Base-by-base conservation (phyloP, 768 basidiomycete species). In the Suillus sp. region DNA sequence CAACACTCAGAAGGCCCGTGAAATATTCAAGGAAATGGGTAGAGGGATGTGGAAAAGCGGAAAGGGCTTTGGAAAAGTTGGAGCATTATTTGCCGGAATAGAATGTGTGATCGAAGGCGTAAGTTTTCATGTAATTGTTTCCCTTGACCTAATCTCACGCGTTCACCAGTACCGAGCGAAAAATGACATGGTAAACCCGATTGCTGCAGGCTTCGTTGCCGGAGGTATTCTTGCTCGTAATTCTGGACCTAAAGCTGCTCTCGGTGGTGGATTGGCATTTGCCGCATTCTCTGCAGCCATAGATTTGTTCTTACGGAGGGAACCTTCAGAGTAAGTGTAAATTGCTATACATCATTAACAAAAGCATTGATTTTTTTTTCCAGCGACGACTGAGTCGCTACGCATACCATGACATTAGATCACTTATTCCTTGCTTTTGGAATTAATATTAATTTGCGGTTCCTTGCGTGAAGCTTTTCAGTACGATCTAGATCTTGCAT, bases 61-160 rank as follows among this genome's bases (percentile, higher is more conserved):
- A 22, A 95, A 91, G 75, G 91, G 94, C 0, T 98, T 98, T 71
- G 95, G 88, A 0, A 96, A 95, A 79, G 93, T 99, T 53, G 96
- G 95, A 20, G 93, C 93, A 14, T 71, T 99, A 50, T 99, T 93
- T 74, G 90, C 95, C n/a, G 95, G 96, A 32, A 87, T 93, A 9
- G 96, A 99, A 78, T 99, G 96, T 70, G 89, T 94, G 62, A 90
- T 98, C 61, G 96, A 99, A 79, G 92, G 89, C 67, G 96, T 92
- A 76, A 73, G 95, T 87, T 18, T n/a, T 22, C 30, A 35, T 53
- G 42, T 57, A 30, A 34, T 51, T 37, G 2, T n/a, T 35, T 42
- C 38, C 35, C 13, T 48, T 62, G 57, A 10, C 34, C 5, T n/a
- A 51, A 30, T 51, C 34, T 68, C 38, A 72, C 16, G 0, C 30